These are phyloP conservation scores for Amniculicola lignicola DNA, from an alignment of 495 filamentous ascomycete species.

Conservation along the genomic window DNA sequence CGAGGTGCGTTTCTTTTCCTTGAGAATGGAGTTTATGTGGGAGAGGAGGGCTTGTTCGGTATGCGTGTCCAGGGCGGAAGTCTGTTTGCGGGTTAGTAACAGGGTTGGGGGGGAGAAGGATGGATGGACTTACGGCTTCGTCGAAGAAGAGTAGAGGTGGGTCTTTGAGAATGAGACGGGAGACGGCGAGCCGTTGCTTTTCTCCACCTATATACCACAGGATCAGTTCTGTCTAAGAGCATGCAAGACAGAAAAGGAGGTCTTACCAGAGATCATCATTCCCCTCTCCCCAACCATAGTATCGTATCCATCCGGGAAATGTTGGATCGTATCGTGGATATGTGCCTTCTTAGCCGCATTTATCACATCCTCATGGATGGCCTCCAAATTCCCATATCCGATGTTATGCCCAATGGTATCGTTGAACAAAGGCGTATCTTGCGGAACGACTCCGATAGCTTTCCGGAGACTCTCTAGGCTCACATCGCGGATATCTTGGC, in stretches of 20 bases:
- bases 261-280: conserved; percentile 91
- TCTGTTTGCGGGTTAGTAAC: conserved; percentile 46
- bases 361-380: conserved; percentile 66
- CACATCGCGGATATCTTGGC: conserved; percentile 85
- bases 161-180: conserved; percentile 83
- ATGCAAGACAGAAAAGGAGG: background rate
- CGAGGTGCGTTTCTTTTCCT: conserved; percentile 83
- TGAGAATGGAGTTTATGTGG: conserved; percentile 91
- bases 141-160: conserved; percentile 94
- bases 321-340: conserved; percentile 76
- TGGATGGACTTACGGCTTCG: conserved; percentile 76
- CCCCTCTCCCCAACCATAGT: conserved; percentile 94
- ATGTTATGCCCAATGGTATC: conserved; percentile 95
- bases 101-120: background rate
- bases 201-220: conserved; percentile 64
- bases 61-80: conserved; percentile 91
- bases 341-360: conserved; percentile 75
- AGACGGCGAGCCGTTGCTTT: conserved; percentile 89
- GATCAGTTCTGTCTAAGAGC: background rate
- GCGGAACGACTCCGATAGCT: conserved; percentile 91
- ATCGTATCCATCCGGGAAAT: conserved; percentile 78
- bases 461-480: conserved; percentile 76
- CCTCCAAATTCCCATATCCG: conserved; percentile 83
- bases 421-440: conserved; percentile 96
- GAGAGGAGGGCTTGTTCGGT: conserved; percentile 88